A percentile compares a stretch with the other conserved stretches of the same genome.
These are phyloP conservation scores for Ophiostoma sp. DNA, from an alignment of 2,329 filamentous ascomycete species.

Conservation along the genomic window DNA sequence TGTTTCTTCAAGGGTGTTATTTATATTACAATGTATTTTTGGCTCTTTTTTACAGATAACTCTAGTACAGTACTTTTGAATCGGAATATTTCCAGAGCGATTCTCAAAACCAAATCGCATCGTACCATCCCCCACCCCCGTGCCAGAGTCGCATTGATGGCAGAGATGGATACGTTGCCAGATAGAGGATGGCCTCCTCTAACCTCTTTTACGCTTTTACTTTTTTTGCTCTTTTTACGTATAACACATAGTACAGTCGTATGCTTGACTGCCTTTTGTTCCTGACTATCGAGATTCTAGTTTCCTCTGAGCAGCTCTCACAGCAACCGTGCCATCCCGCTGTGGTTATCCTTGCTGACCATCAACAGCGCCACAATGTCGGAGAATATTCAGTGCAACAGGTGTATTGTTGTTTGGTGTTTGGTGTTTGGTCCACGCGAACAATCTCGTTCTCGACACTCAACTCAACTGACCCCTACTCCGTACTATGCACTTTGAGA, in stretches of 20 bases:
- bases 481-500: background rate
- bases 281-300: conserved; percentile 9
- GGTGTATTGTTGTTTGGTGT: background rate
- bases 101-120: background rate
- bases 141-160: conserved; percentile 10
- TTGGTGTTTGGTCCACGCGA: background rate
- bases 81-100: no score
- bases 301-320: background rate
- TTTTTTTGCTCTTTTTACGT: background rate
- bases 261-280: background rate
- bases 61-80: background rate
- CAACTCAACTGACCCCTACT: background rate
- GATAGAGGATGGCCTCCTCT: background rate
- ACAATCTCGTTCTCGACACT: background rate
- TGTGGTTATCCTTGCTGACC: conserved; percentile 11
- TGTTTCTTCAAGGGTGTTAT: background rate
- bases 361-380: conserved; percentile 14
- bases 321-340: conserved; percentile 12
- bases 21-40: no score
- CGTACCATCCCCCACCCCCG: conserved; percentile 15
- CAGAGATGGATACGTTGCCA: background rate
- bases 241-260: background rate
- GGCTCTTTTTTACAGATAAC: no score
- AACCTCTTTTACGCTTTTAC: background rate
- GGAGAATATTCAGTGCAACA: conserved; percentile 10